Base-by-base conservation (phyloP, 176 grass and related monocot genomes). In the Otatea glauca region DNA sequence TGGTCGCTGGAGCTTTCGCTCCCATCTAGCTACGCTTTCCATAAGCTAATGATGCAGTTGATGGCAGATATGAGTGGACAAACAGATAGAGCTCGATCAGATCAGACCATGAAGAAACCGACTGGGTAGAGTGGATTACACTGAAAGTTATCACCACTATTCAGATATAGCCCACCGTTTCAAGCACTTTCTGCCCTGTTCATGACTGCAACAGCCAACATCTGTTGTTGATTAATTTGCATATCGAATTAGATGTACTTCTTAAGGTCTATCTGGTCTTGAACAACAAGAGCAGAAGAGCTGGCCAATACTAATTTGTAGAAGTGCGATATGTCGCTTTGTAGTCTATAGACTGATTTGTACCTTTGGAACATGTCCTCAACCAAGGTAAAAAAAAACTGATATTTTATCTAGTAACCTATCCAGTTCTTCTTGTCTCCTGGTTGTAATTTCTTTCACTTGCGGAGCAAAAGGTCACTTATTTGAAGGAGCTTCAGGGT, bases 141-240 rank as follows among this genome's bases (percentile, higher is more conserved):
- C 32, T 8, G 43, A n/a, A 43, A 43, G 8, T 23, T 9, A 21
- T 15, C 18, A 59, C 49, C 13, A 42, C 37, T 34, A 58, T 58
- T 35, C 51, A 58, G 13, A 34, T 37, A 60, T 44, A 45, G 39
- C 21, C 10, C 20, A 76, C 20, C 74, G 2, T 76, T 59, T 76
- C 72, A 56, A 21, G 29, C 10, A 58, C 27, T 53, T 12, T 7
- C 25, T 76, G 48, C 51, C 18, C 2, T 58, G 73, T 58, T 58
- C 32, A 23, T 39, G 73, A 15, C 5, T 41, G 79, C 79, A 24
- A 50, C 48, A 71, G 10, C 65, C 66, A 69, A 82, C 8, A 43
- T 42, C 38, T 47, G 53, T 13, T 5, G 15, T 6, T 60, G 9
- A 21, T 6, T 60, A 5, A 21, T 70, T 59, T 81, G 49, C 49